phyloP scores from a whole-genome alignment of 257 asterid genomes.

The Nyctanthes arbortristis region DNA sequence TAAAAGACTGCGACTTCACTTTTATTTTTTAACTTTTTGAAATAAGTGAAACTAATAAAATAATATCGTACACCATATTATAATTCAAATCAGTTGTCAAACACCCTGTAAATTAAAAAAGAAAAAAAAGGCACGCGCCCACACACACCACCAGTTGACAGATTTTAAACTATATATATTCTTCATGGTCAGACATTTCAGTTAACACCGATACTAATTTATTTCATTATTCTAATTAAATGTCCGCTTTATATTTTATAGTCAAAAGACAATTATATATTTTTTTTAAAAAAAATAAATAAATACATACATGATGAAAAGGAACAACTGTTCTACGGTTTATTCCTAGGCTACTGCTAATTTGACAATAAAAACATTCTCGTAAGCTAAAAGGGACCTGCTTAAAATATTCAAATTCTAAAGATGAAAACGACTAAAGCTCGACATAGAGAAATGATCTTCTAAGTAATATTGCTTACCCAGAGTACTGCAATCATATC shows the following conservation, averaged over 20 bases:
- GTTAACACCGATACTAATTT: too few species aligned
- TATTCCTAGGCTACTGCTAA: conserved; percentile 16
- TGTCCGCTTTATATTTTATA: too few species aligned
- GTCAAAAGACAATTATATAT: too few species aligned
- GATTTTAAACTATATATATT: neutral
- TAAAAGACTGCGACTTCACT: too few species aligned
- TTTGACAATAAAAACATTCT: conserved; percentile 19
- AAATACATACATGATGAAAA: neutral
- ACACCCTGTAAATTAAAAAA: neutral
- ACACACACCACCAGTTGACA: neutral
- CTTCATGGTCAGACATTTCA: neutral
- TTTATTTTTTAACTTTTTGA: too few species aligned
- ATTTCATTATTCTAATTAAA: too few species aligned
- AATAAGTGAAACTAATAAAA: too few species aligned
- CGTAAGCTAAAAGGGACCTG: neutral
- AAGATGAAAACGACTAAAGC: conserved; percentile 37
- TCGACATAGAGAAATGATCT: neutral
- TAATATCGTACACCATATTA: too few species aligned
- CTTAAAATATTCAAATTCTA: conserved; percentile 22
- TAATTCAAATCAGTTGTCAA: too few species aligned
- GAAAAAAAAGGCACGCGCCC: too few species aligned
- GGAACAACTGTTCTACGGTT: conserved; percentile 1
- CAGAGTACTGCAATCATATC: conserved; percentile 89
- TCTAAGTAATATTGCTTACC: conserved; percentile 48
- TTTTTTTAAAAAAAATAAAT: too few species aligned